Conservation (phyloP, 2,329 filamentous ascomycete species). For the Aureobasidium sp. region DNA sequence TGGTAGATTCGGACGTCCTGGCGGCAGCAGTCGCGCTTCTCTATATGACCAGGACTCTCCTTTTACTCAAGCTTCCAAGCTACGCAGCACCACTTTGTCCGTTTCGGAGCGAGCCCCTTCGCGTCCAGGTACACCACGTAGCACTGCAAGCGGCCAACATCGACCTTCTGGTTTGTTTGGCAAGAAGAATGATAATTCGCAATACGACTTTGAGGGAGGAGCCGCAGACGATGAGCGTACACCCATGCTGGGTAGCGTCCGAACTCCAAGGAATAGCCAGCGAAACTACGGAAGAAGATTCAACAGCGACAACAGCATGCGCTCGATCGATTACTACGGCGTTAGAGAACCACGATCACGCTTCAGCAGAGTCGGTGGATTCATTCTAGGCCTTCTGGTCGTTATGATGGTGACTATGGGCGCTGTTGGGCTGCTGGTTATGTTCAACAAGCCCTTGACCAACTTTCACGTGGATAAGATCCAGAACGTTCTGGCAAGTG, state of each 20-base stretch:
- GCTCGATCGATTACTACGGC: constrained; percentile 29
- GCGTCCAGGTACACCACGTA: constrained; percentile 59
- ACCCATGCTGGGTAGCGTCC: constrained; percentile 61
- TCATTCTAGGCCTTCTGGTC: constrained; percentile 73
- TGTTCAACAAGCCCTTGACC: constrained; percentile 77
- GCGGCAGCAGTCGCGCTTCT: constrained; percentile 58
- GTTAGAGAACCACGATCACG: constrained; percentile 13
- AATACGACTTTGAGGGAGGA: constrained; percentile 75
- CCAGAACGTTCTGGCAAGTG: constrained; percentile 82
- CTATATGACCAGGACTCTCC: constrained; percentile 71
- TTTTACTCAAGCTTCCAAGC: constrained; percentile 63
- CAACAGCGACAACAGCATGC: constrained; percentile 45
- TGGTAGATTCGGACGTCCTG: constrained; percentile 63
- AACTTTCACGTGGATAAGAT: constrained; percentile 73
- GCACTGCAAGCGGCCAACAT: constrained; percentile 40
- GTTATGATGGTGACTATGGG: constrained; percentile 75
- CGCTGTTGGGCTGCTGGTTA: constrained; percentile 80
- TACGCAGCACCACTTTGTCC: constrained; percentile 45
- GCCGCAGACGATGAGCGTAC: constrained; percentile 73
- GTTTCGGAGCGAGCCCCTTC: constrained; percentile 53
- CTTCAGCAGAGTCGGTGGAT: constrained; percentile 63
- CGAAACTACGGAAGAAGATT: constrained; percentile 45
- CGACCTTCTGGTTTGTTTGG: constrained; percentile 30
- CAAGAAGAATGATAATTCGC: constrained; percentile 53
- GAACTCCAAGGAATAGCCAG: constrained; percentile 45